Evolutionary conservation across 192 early-diverging fungal genomes (phyloP).

Genomic region (Podila horticola): DNA sequence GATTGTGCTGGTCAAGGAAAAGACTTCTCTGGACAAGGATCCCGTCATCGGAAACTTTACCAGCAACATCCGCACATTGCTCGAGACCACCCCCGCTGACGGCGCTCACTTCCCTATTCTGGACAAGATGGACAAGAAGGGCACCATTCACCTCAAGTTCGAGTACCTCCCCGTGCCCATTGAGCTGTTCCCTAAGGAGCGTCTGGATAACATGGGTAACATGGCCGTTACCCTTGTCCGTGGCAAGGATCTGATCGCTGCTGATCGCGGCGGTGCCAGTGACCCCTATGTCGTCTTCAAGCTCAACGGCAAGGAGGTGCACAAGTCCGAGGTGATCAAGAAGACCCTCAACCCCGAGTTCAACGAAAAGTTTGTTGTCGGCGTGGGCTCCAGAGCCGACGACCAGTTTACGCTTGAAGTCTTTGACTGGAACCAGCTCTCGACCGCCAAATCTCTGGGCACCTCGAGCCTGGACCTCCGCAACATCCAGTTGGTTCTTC

Average conservation of each 20-base stretch:
- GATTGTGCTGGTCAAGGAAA: constrained; percentile 51
- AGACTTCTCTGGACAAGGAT: constrained; percentile 51
- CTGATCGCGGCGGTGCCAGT: constrained; percentile 75
- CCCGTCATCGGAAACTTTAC: constrained; percentile 34
- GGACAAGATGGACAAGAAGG: constrained; percentile 33
- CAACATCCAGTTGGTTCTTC: constrained; percentile 61
- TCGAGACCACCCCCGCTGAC: constrained; percentile 24
- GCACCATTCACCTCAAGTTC: constrained; percentile 53
- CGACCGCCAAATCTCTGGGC: constrained; percentile 69
- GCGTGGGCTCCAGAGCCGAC: constrained; percentile 64
- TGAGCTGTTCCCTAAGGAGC: constrained; percentile 57
- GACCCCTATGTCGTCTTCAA: constrained; percentile 79
- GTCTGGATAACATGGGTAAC: constrained; percentile 72
- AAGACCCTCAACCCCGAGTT: constrained; percentile 80
- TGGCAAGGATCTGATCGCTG: constrained; percentile 70
- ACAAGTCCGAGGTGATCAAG: constrained; percentile 76
- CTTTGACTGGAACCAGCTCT: constrained; percentile 85
- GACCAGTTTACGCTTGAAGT: constrained; percentile 70
- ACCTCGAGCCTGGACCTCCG: constrained; percentile 60
- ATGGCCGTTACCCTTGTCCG: constrained; percentile 68
- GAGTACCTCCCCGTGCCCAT: constrained; percentile 56
- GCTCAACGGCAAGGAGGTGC: constrained; percentile 71
- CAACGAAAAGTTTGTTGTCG: constrained; percentile 71
- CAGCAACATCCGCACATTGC: constrained; percentile 19
- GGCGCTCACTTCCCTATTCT: constrained; percentile 32